Evolutionary conservation across 441 rosid species (phyloP), one percentile per base, ranked within the genome.

Genomic region (Croton setiger): DNA sequence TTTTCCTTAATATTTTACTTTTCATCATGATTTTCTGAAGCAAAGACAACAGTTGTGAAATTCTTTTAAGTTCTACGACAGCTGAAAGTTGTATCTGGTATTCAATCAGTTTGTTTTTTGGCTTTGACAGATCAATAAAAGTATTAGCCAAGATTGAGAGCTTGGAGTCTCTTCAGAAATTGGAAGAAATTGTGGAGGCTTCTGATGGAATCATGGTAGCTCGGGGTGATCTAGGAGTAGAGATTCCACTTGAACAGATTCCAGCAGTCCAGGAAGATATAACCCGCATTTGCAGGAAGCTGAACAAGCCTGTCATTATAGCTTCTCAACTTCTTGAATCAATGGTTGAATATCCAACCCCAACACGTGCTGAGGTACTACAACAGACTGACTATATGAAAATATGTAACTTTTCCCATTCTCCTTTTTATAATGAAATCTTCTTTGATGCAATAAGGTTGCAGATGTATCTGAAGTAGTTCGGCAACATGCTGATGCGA

Each of bases 401-500:
- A 60, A n/a, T 64, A 10, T 44, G 13, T 44, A 27, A 0, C 31
- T 10, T 45, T 27, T n/a, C 6, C 0, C 52, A 48, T 18, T 44
- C 44, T 57, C 59, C 60, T 57, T 33, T 45, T 17, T 67, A n/a
- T 20, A 47, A 54, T 37, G 41, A 56, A 37, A 33, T 49, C 54
- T 72, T 68, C 58, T 72, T 67, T 67, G 72, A 49, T 63, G 18
- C 55, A 31, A 75, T 56, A 59, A 88, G 94, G 91, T 86, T 61
- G 95, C 95, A 49, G 92, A 89, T 79, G 86, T 89, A 60, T 84
- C 90, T 7, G 95, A 89, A 83, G 95, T 85, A 63, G 92, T 89
- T 66, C 75, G 88, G 73, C 95, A 89, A 63, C 80, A 76, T 75
- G 88, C 92, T 1, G 95, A 89, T 70, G 60, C 60, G 14, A 56